Evolutionary conservation across 139 green algal genomes (phyloP).

Genomic region (Chlorella sp.): DNA sequence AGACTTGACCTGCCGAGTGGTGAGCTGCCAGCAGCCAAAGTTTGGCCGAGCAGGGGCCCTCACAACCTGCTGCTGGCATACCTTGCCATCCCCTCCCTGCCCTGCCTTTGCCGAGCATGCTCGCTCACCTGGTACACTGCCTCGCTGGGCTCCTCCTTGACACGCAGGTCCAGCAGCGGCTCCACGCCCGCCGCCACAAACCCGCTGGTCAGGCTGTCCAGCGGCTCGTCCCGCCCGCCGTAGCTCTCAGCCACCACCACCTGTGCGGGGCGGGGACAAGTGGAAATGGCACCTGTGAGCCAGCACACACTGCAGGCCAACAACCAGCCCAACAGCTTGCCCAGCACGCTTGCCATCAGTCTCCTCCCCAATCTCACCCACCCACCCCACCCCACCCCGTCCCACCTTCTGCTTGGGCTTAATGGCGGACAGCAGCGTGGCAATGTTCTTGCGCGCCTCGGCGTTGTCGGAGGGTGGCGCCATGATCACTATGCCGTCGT

Average conservation of each 20-base stretch:
- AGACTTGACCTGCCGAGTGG: too few relatives aligned
- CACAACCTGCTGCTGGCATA: too few relatives aligned
- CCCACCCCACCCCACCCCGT: conserved; percentile 13
- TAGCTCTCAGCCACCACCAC: conserved; percentile 94
- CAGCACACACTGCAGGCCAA: too few relatives aligned
- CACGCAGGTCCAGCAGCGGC: conserved; percentile 70
- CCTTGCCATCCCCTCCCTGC: too few relatives aligned
- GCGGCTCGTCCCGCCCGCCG: conserved; percentile 93
- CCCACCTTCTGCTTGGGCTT: conserved; percentile 83
- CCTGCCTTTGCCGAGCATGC: background rate
- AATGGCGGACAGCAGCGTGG: conserved; percentile 74
- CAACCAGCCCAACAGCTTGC: too few relatives aligned
- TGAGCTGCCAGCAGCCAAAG: too few relatives aligned
- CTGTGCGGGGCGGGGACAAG: conserved; percentile 42
- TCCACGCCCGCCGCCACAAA: conserved; percentile 72
- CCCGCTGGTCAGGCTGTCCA: conserved; percentile 79
- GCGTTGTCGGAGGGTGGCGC: conserved; percentile 59
- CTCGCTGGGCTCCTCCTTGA: conserved; percentile 70
- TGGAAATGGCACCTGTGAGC: background rate
- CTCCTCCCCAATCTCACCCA: background rate
- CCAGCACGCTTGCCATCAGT: too few relatives aligned
- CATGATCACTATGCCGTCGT: conserved; percentile 87
- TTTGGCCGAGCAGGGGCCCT: too few relatives aligned
- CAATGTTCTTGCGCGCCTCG: conserved; percentile 65
- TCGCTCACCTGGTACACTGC: conserved; percentile 44